Evolutionary conservation across 2,329 filamentous ascomycete species (phyloP).

Genomic region (Teratosphaeria epicoccoides): DNA sequence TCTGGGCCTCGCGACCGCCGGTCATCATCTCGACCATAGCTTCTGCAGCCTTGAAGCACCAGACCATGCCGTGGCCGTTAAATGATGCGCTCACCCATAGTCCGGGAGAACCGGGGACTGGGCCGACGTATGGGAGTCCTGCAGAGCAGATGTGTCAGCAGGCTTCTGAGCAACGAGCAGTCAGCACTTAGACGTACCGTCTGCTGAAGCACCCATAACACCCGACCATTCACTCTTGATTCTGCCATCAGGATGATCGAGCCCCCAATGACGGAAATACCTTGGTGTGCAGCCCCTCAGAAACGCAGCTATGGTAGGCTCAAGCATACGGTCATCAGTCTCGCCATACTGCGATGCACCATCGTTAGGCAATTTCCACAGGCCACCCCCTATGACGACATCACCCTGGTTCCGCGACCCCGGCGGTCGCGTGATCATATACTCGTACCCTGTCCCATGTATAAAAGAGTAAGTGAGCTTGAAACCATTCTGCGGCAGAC

Average conservation of each 20-base stretch:
- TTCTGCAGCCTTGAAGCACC: constrained; percentile 41
- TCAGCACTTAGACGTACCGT: constrained; percentile 19
- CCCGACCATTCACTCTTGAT: constrained; percentile 36
- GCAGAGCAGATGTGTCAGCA: not conserved
- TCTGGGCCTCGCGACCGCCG: constrained; percentile 21
- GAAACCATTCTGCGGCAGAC: constrained; percentile 29
- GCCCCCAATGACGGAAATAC: constrained; percentile 43
- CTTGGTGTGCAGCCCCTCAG: constrained; percentile 33
- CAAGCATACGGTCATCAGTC: constrained; percentile 45
- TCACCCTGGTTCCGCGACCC: constrained; percentile 37
- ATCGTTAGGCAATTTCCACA: constrained; percentile 31
- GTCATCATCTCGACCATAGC: constrained; percentile 45
- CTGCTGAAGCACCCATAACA: constrained; percentile 43
- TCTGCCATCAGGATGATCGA: constrained; percentile 16
- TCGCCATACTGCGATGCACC: constrained; percentile 44
- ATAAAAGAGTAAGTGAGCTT: constrained; percentile 51
- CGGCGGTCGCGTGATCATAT: constrained; percentile 51
- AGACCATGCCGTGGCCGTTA: constrained; percentile 46
- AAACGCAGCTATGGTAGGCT: constrained; percentile 42
- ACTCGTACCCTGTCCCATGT: constrained; percentile 52
- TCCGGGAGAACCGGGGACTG: constrained; percentile 32
- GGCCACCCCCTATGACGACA: constrained; percentile 53
- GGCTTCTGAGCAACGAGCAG: not conserved
- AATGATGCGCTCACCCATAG: constrained; percentile 51
- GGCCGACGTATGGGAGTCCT: constrained; percentile 36